A percentile compares a stretch with the other conserved stretches of the same genome.
Evolutionary conservation across 73 alveolate genomes (phyloP).

Genomic region (Symbiodinium pilosum): DNA sequence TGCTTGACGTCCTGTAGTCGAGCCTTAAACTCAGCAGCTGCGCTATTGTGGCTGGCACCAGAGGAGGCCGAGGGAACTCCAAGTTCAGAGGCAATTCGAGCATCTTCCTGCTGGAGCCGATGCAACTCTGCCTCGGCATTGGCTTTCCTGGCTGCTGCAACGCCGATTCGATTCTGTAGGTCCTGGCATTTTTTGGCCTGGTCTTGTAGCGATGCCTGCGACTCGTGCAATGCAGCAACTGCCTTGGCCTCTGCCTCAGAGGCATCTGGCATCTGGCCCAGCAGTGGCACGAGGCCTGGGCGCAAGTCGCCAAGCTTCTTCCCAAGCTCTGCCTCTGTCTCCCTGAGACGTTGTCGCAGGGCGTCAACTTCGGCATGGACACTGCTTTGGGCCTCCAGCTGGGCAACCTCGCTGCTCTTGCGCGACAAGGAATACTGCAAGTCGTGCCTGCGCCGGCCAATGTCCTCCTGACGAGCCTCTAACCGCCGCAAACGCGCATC

Average conservation of each 20-base stretch:
- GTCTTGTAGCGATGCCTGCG: conserved; percentile 54
- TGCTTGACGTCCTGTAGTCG: conserved; percentile 57
- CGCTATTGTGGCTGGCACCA: conserved; percentile 46
- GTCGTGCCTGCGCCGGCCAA: conserved; percentile 89
- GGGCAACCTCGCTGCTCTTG: conserved; percentile 93
- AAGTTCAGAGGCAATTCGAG: conserved; percentile 64
- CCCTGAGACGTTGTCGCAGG: conserved; percentile 46
- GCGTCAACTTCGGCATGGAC: conserved; percentile 83
- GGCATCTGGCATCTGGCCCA: conserved; percentile 93
- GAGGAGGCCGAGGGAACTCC: conserved; percentile 74
- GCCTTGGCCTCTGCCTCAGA: conserved; percentile 84
- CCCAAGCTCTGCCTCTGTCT: conserved; percentile 78
- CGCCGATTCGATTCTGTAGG: conserved; percentile 39
- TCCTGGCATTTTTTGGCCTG: conserved; percentile 88
- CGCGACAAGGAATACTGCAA: conserved; percentile 53
- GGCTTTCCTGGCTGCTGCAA: conserved; percentile 45
- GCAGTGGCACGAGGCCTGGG: conserved; percentile 72
- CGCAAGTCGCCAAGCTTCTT: conserved; percentile 72
- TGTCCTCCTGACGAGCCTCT: conserved; percentile 90
- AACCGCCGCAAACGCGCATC: conserved; percentile 83
- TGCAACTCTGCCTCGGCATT: conserved; percentile 52
- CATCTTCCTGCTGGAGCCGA: conserved; percentile 68
- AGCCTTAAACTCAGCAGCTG: conserved; percentile 67
- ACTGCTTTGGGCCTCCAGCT: conserved; percentile 82
- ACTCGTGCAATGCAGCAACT: conserved; percentile 47